Evolutionary conservation across 176 grass and related monocot genomes (phyloP), one percentile per base, ranked within the genome.

Genomic region (Elaeis guineensis): DNA sequence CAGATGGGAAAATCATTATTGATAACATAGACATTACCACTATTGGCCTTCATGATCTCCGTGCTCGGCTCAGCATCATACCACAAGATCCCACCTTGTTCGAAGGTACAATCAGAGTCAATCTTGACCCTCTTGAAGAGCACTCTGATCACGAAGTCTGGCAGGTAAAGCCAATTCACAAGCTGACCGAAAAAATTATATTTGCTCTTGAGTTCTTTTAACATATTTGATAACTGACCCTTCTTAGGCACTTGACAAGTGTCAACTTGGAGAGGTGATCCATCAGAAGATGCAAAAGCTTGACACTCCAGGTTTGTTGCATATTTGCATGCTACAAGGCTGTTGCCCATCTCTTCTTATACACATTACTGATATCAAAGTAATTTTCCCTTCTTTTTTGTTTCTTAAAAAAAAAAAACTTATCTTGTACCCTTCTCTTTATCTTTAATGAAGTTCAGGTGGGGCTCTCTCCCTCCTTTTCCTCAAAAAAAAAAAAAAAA

Each of bases 11-110:
- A 80, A 83, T 98, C 74, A 69, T 89, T 61, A 86, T 98, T n/a
- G 93, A 98, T 16, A 17, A 60, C 44, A 50, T 92, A 4, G 87
- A 98, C 54, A 88, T 89, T 66, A 77, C 87, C 58, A 70, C 70
- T 17, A 92, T 92, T 73, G 93, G 93, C 25, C 81, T 98, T 60
- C 93, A 92, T 68, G 93, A 98, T 85, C 77, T 98, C 29, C 65
- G 87, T 63, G 89, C 81, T 64, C 68, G 81, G 59, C 80, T 98
- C 66, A 92, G 93, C 62, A 98, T 98, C 70, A 92, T 98, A 26
- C 93, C 93, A 3, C 93, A 98, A 67, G 93, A 98, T 28, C 93
- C 93, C 50, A 92, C 93, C 58, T 72, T 98, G 57, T 98, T 98
- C 62, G 93, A 98, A 76, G 93, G 93, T 58, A 89, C 87, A 57